Base-by-base conservation (phyloP, 2,329 filamentous ascomycete species). In the Verticillium nonalfalfae region DNA sequence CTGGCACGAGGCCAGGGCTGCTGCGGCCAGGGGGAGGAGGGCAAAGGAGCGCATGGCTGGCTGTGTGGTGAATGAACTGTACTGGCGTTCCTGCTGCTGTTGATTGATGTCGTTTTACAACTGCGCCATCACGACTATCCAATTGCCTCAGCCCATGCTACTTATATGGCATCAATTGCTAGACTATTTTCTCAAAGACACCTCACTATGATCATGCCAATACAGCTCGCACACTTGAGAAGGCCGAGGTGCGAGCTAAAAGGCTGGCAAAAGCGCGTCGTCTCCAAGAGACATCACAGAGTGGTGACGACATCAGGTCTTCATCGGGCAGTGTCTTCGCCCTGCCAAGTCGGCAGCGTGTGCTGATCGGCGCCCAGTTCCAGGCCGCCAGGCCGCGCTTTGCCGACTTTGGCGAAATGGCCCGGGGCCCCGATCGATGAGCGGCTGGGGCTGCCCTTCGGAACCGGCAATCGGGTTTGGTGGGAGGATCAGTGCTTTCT, bases 211-310 rank as follows among this genome's bases (percentile, higher is more conserved):
- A 64, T 31, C 60, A 18, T 52, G 63, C 63, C 62, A 65, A 65
- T 62, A 38, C 40, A 7, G 26, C 62, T 64, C 60, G 63, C 63
- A 61, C 34, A 55, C 35, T 50, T 14, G 35, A 52, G 39, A 38
- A 64, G 58, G 34, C 63, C 63, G 63, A 65, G 63, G 63, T 64
- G 62, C 62, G 63, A 61, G 55, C 13, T 3, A 31, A n/a, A 52
- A 52, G 18, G 18, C 45, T 52, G 10, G 9, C 18, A 52, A 18
- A 31, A 31, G 26, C 18, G n/a, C 13, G 45, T 10, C 45, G 21
- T 52, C 11, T 13, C 7, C n/a, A 21, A 52, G 11, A 18, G n/a
- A 52, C 45, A 52, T 15, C 57, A 31, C 26, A 26, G 40, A 64
- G 36, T 65, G 57, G 57, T 64, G 62, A 65, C 63, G 63, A 58